A percentile compares a stretch with the other conserved stretches of the same genome.
Evolutionary conservation across 2,329 filamentous ascomycete genomes (phyloP).

Genomic region (Fusarium sterilihyphosum): DNA sequence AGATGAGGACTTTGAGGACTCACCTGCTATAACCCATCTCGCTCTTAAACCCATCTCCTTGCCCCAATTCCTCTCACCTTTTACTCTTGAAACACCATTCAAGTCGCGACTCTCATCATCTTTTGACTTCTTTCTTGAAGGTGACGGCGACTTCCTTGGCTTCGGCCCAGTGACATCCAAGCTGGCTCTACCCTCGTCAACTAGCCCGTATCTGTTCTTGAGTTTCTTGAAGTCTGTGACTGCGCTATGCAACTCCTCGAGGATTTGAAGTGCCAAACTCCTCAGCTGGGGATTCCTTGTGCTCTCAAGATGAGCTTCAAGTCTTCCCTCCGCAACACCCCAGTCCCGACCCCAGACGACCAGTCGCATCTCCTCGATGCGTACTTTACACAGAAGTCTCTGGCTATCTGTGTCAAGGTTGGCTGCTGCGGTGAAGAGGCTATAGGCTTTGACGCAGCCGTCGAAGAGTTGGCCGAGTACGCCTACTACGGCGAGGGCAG

Average conservation of each 20-base stretch:
- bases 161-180: slow-evolving; percentile 26
- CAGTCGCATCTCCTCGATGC: slow-evolving; percentile 61
- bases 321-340: slow-evolving; percentile 57
- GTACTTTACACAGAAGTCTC: slow-evolving; percentile 58
- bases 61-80: slow-evolving; percentile 46
- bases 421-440: slow-evolving; percentile 55
- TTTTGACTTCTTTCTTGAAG: slow-evolving; percentile 38
- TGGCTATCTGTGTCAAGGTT: slow-evolving; percentile 56
- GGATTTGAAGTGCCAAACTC: slow-evolving; percentile 53
- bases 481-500: slow-evolving; percentile 56
- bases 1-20: slow-evolving; percentile 12
- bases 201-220: slow-evolving; percentile 54
- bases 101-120: slow-evolving; percentile 36
- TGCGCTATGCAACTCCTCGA: slow-evolving; percentile 55
- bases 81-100: slow-evolving; percentile 28
- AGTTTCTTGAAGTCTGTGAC: slow-evolving; percentile 57
- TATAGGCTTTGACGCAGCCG: slow-evolving; percentile 58
- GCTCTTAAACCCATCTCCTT: slow-evolving; percentile 50
- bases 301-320: slow-evolving; percentile 54
- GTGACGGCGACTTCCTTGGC: slow-evolving; percentile 27
- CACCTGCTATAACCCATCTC: slow-evolving; percentile 57
- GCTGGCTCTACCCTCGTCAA: slow-evolving; percentile 41
- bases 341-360: slow-evolving; percentile 59
- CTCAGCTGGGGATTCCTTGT: slow-evolving; percentile 52
- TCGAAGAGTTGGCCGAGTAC: slow-evolving; percentile 59